These are phyloP conservation scores for Yarrowia sp. DNA, from an alignment of 805 yeast genomes.

Conservation along the genomic window DNA sequence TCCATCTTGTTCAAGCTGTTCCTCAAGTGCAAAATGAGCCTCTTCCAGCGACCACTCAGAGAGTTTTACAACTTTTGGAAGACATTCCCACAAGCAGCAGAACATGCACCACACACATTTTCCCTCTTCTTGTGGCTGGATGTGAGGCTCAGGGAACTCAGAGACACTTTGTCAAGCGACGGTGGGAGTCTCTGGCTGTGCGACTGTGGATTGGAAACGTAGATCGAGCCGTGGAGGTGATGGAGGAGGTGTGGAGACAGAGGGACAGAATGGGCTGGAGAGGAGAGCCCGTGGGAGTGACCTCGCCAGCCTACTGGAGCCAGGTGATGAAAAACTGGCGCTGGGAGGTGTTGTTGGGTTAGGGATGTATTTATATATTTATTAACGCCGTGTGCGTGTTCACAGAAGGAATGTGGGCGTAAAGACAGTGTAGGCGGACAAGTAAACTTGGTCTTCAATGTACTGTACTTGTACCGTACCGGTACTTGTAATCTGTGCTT, in stretches of 20 bases:
- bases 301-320: slow-evolving; percentile 68
- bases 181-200: slow-evolving; percentile 63
- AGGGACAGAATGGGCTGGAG: slow-evolving; percentile 56
- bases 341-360: slow-evolving; percentile 72
- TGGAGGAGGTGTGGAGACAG: slow-evolving; percentile 73
- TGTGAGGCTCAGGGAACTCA: slow-evolving; percentile 71
- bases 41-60: slow-evolving; percentile 64
- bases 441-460: no score
- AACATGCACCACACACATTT: slow-evolving; percentile 65
- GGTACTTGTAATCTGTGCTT: no score
- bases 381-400: background rate
- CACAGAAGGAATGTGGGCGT: no score
- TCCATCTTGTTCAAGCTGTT: slow-evolving; percentile 72
- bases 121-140: slow-evolving; percentile 68
- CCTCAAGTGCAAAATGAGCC: slow-evolving; percentile 68
- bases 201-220: slow-evolving; percentile 71
- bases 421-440: no score
- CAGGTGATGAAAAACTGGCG: slow-evolving; percentile 77
- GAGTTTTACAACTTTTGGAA: slow-evolving; percentile 64
- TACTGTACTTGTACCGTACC: no score
- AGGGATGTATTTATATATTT: slow-evolving; percentile 17
- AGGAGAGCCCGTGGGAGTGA: slow-evolving; percentile 48
- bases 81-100: slow-evolving; percentile 67
- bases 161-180: slow-evolving; percentile 63
- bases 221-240: slow-evolving; percentile 70